These are phyloP conservation scores for Linum usitatissimum DNA, from an alignment of 345 rosid genomes.

Conservation along the genomic window DNA sequence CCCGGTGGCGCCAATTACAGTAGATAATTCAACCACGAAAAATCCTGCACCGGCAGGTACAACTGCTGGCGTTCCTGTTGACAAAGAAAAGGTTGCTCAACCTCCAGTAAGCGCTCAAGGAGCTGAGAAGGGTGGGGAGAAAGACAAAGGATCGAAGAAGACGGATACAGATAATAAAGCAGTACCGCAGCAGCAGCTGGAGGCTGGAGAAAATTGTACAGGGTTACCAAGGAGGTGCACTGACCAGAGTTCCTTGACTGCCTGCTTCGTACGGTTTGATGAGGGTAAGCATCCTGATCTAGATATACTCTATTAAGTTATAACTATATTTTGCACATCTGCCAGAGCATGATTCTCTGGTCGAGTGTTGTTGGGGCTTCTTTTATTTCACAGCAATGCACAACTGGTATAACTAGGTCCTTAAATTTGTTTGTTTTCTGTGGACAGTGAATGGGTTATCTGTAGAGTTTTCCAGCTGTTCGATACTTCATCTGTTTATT, in stretches of 20 bases:
- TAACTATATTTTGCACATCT: background rate
- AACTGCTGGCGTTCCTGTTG: slow-evolving; percentile 1
- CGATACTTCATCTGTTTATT: background rate
- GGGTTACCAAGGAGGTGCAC: slow-evolving; percentile 34
- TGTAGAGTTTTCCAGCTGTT: background rate
- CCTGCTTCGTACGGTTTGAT: slow-evolving; percentile 42
- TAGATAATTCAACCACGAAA: slow-evolving; percentile 11
- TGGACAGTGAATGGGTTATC: background rate
- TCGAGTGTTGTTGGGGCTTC: background rate
- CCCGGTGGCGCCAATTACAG: slow-evolving; percentile 17
- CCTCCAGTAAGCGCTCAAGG: slow-evolving; percentile 15
- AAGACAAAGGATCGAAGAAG: slow-evolving; percentile 1
- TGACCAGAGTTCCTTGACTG: slow-evolving; percentile 25
- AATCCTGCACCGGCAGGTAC: slow-evolving; percentile 11
- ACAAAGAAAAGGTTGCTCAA: slow-evolving; percentile 10
- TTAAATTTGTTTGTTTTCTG: background rate
- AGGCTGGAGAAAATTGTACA: slow-evolving; percentile 32
- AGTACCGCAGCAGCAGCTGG: slow-evolving; percentile 15
- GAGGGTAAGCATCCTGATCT: slow-evolving; percentile 27
- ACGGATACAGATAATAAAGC: slow-evolving; percentile 12
- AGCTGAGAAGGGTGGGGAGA: slow-evolving; percentile 14
- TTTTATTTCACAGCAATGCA: background rate
- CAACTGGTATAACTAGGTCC: background rate
- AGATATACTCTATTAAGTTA: no score
- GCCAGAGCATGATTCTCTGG: background rate